phyloP scores from a whole-genome alignment of 192 early-diverging fungal genomes.

The Funneliformis mosseae region DNA sequence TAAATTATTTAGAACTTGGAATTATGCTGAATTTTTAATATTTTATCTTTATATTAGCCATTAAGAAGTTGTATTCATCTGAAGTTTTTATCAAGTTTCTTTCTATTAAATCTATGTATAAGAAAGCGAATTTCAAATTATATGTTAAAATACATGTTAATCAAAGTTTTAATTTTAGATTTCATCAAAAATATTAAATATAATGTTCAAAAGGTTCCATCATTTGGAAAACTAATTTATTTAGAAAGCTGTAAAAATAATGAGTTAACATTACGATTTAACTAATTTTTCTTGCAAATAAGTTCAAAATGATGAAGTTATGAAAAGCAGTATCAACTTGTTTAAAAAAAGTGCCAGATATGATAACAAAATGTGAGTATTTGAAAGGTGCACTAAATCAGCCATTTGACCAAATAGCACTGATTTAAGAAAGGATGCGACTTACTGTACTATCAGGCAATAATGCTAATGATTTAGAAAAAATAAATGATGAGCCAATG shows the following conservation, averaged over 20 bases:
- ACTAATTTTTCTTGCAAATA: no score
- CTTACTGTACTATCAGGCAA: constrained; percentile 44
- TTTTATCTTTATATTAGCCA: constrained; percentile 42
- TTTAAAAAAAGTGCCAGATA: constrained; percentile 70
- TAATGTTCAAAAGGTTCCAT: constrained; percentile 63
- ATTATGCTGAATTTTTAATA: neutral
- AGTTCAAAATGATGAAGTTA: no score
- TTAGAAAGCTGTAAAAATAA: no score
- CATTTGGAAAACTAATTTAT: no score
- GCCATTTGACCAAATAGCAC: constrained; percentile 51
- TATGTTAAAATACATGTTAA: neutral
- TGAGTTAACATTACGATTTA: no score
- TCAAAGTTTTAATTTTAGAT: constrained; percentile 43
- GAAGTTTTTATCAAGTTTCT: constrained; percentile 75
- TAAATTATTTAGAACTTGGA: neutral
- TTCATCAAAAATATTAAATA: constrained; percentile 69
- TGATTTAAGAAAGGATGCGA: constrained; percentile 25
- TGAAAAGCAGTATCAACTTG: constrained; percentile 78
- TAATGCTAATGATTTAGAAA: constrained; percentile 38
- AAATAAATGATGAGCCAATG: constrained; percentile 36
- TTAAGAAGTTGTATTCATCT: constrained; percentile 60
- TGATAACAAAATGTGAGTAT: constrained; percentile 71
- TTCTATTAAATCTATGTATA: constrained; percentile 89
- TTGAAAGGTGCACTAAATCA: constrained; percentile 72
- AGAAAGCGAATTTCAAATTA: constrained; percentile 87